Evolutionary conservation across 768 basidiomycete species (phyloP).

Genomic region (Kwoniella dejecticola): DNA sequence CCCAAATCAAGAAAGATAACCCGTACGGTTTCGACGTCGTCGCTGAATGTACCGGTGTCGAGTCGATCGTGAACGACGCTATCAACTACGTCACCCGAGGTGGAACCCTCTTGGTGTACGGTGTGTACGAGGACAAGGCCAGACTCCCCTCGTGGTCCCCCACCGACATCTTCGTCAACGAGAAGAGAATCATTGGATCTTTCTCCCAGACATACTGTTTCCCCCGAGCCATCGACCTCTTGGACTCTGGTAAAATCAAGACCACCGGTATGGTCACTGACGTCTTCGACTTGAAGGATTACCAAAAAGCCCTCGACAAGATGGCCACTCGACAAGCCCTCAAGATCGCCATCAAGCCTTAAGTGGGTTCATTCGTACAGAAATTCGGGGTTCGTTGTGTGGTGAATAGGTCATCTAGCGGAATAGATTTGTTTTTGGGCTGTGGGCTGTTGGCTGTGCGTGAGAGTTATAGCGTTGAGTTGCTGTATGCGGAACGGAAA

Average conservation of each 20-base stretch:
- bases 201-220: constrained; percentile 88
- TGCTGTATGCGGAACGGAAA: no score
- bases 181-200: constrained; percentile 79
- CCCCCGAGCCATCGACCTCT: constrained; percentile 84
- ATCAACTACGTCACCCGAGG: constrained; percentile 81
- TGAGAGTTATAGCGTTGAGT: no score
- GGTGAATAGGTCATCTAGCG: neutral
- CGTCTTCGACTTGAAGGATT: constrained; percentile 64
- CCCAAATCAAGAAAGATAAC: constrained; percentile 73
- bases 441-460: neutral
- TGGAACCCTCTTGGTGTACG: constrained; percentile 62
- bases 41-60: constrained; percentile 76
- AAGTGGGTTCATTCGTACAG: neutral
- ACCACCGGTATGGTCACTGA: constrained; percentile 80
- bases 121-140: constrained; percentile 85
- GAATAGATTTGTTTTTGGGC: neutral
- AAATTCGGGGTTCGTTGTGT: neutral
- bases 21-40: constrained; percentile 89
- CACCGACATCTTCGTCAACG: constrained; percentile 74
- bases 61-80: constrained; percentile 80
- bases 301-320: constrained; percentile 68
- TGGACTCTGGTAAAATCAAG: constrained; percentile 80
- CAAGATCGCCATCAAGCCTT: constrained; percentile 48
- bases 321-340: constrained; percentile 60
- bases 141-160: constrained; percentile 78